Base-by-base conservation (phyloP, 2,329 filamentous ascomycete species). In the Teratosphaeria pseudoeucalypti region DNA sequence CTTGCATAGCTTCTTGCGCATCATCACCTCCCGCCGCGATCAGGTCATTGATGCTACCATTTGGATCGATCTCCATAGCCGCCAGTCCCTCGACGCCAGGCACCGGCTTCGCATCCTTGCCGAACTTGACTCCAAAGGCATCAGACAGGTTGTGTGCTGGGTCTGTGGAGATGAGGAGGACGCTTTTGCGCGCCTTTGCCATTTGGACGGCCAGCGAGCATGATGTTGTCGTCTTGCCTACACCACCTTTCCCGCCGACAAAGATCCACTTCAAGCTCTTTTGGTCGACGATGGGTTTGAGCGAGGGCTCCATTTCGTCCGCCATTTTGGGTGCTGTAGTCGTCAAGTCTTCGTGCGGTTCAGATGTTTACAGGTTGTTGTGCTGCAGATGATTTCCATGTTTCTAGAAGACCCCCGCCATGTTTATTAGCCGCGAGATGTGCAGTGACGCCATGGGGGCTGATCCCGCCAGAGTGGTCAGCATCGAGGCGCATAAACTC, bases 31-130 rank as follows among this genome's bases (percentile, higher is more conserved):
- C 86, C 71, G 87, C 87, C 10, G 89, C 88, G 64, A 99, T 79
- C 59, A 99, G 78, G 73, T 99, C 94, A 77, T 96, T 94, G 75
- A 99, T 96, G 72, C 90, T 96, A 55, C 92, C 94, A 73, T 96
- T 97, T 57, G 94, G 94, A 72, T 99, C 94, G 69, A 99, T 97
- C 77, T 99, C 94, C 94, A 99, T 99, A 63, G 94, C 94, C 73
- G 90, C 95, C 66, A 99, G 80, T 75, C 96, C 96, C 37, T 87
- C 85, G 72, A 95, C 96, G 67, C 94, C 94, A 68, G 96, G 87
- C 65, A 99, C 82, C 47, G 96, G 85, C 64, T 91, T 86, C 58
- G 94, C 94, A 76, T 99, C 94, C 81, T 99, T 99, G 79, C 94
- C 94, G 72, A 99, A 99, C 79, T 99, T 99, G 77, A 99, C 92